Base-by-base conservation (phyloP, 768 basidiomycete genomes). In the Russula sp. region DNA sequence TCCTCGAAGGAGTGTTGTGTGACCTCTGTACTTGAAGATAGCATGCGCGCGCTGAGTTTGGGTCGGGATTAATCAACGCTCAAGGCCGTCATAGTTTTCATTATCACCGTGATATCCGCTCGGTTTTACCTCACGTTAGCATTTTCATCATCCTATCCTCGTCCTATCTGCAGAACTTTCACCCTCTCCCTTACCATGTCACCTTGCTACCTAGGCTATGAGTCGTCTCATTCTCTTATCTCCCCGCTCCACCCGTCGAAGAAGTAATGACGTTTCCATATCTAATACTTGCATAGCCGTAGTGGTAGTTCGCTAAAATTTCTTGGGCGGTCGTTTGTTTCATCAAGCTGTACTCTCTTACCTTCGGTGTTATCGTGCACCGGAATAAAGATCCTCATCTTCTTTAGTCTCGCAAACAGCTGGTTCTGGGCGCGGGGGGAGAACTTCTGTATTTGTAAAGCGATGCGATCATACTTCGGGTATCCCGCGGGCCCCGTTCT, bases 41-140 rank as follows among this genome's bases (percentile, higher is more conserved):
- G 84, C 62, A 85, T 88, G 85, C 74, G 81, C 68, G 83, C 80
- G 69, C 73, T 87, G 77, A 85, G 78, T 66, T 67, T 88, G 67
- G 77, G 75, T 61, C 84, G 83, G 80, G 85, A 68, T 40, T 64
- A 22, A 56, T 35, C 32, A 11, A n/a, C 9, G n/a, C 44, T 50
- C 40, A 35, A 31, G 9, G 20, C 10, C 18, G 34, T 51, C 45
- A 54, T 53, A 39, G 45, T 64, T 27, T 27, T 50, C 14, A 39
- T 64, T 35, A 16, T 56, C 48, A 51, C 16, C 22, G 32, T 55
- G 40, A 60, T 60, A 51, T 54, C 45, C 42, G 31, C 53, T 50
- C 49, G 18, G 63, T 55, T 55, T n/a, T 64, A 48, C 50, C 40
- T 7, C 42, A 40, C 63, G 60, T 64, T 39, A 56, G 47, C 63